Conservation (phyloP, 345 rosid species). For the Ceriops zippeliana region DNA sequence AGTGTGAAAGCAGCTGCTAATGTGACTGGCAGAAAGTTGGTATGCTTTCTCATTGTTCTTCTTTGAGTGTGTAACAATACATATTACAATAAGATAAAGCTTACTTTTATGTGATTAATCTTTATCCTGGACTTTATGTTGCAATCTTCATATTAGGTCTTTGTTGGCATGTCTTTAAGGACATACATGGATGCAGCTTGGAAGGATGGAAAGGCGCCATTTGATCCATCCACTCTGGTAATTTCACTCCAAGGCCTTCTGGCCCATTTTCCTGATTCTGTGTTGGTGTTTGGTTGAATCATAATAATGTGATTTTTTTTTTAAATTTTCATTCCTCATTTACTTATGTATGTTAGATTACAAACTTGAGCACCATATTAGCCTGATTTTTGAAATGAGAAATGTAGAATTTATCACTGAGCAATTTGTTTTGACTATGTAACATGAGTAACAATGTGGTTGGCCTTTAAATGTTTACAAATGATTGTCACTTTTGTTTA, state of each 20-base stretch:
- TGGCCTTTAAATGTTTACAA: not conserved
- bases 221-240: constrained; percentile 96
- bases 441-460: not conserved
- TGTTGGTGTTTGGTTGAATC: not conserved
- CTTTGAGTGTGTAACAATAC: too few species aligned
- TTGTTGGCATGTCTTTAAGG: constrained; percentile 96
- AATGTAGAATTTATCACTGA: not conserved
- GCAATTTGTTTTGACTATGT: not conserved
- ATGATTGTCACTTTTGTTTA: too few species aligned
- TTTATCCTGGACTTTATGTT: not conserved
- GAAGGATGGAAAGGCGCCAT: constrained; percentile 96
- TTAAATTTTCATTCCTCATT: not conserved
- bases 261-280: constrained; percentile 1
- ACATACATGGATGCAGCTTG: constrained; percentile 98
- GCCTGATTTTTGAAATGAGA: not conserved
- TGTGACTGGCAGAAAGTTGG: constrained; percentile 86
- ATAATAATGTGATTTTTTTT: not conserved
- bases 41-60: constrained; percentile 26
- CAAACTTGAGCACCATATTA: not conserved
- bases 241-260: constrained; percentile 1
- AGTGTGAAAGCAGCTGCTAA: constrained; percentile 98
- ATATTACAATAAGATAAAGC: too few species aligned
- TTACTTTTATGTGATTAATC: too few species aligned
- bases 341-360: not conserved
- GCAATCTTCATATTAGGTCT: constrained; percentile 46